phyloP scores from a whole-genome alignment of 2,329 filamentous ascomycete species.

The Penicillium sumatraense region DNA sequence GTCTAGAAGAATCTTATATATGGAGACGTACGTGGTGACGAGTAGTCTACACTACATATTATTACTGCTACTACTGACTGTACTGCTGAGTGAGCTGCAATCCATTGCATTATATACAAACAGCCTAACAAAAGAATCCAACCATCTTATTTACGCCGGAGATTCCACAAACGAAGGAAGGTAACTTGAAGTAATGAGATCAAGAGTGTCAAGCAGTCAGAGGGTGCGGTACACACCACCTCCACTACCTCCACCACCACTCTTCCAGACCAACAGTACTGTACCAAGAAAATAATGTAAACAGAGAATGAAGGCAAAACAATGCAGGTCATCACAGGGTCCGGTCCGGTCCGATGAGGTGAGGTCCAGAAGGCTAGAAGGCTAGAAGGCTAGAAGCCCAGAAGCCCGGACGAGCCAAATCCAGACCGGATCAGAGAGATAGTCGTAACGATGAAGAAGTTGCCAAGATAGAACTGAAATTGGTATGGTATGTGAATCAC shows the following conservation, averaged over 20 bases:
- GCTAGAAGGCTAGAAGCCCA: background rate
- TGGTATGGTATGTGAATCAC: background rate
- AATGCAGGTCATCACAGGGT: too few species aligned
- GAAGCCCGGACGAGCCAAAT: background rate
- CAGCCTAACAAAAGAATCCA: background rate
- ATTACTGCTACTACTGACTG: too few species aligned
- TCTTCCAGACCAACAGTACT: too few species aligned
- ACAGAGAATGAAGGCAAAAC: too few species aligned
- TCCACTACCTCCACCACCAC: too few species aligned
- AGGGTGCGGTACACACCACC: background rate
- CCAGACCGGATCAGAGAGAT: constrained; percentile 17
- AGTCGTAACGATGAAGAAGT: constrained; percentile 20
- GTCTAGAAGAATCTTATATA: too few species aligned
- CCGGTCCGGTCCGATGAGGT: constrained; percentile 8
- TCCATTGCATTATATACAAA: too few species aligned
- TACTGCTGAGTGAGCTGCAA: too few species aligned
- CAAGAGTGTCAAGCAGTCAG: background rate
- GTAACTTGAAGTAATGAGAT: constrained; percentile 8
- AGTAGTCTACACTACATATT: too few species aligned
- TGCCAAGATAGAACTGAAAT: too few species aligned
- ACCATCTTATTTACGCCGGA: constrained; percentile 6
- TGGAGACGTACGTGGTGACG: too few species aligned
- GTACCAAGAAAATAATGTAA: background rate
- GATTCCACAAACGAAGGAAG: background rate
- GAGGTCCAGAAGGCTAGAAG: background rate